Percentiles rank a stretch among this genome's conserved stretches.
These are phyloP conservation scores for Calocera cornea DNA, from an alignment of 768 basidiomycete genomes.

Conservation along the genomic window DNA sequence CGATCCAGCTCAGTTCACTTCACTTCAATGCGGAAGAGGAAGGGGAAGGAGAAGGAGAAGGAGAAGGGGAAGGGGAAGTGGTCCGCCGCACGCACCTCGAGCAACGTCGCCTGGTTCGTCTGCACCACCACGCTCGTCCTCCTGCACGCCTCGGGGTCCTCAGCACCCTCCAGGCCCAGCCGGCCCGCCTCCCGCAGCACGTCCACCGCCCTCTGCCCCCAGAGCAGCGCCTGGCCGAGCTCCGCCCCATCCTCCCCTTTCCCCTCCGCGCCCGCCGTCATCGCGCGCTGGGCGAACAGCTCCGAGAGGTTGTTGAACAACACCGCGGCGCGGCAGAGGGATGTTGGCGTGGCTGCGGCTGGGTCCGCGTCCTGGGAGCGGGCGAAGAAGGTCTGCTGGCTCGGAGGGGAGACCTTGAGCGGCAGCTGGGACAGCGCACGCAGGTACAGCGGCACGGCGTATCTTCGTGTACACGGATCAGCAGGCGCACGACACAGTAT, in stretches of 20 bases:
- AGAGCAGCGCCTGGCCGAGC: background rate
- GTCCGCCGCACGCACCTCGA: background rate
- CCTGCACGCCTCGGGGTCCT: background rate
- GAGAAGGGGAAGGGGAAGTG: no score
- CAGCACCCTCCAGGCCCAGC: background rate
- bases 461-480: background rate
- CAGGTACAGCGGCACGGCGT: background rate
- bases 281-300: background rate
- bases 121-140: background rate
- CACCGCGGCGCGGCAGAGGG: background rate
- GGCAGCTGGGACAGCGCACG: background rate
- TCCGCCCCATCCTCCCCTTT: background rate
- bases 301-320: slow-evolving; percentile 2
- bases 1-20: background rate
- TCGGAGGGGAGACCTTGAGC: background rate
- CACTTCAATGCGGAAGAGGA: no score
- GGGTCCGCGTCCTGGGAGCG: background rate
- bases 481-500: background rate
- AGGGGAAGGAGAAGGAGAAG: background rate
- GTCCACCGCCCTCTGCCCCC: background rate
- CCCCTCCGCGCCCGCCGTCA: no score
- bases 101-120: background rate
- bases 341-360: background rate
- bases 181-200: background rate
- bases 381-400: background rate